Base-by-base conservation (phyloP, 371 early-diverging fungal species). In the Nosema muscidifuracis region DNA sequence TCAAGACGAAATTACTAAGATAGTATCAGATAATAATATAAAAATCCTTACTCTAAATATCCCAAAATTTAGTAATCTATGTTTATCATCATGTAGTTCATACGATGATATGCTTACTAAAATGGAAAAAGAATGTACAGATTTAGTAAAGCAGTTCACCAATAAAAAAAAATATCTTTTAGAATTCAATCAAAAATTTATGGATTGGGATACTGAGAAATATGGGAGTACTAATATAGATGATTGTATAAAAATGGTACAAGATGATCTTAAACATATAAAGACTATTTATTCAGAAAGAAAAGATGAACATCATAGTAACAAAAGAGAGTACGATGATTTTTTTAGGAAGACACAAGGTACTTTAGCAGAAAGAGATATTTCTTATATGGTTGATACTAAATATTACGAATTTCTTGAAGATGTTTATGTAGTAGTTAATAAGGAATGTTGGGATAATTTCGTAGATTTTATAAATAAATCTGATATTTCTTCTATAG, bases 381-480 rank as follows among this genome's bases (percentile, higher is more conserved):
- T 67, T 7, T 42, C 22, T 43, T n/a, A n/a, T n/a, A n/a, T n/a
- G n/a, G 38, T 57, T 20, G 42, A 38, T 24, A 7, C 1, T 9
- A 43, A 31, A 18, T 10, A 55, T 3, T 67, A 67, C 24, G 67
- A 67, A 38, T 67, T 67, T 43, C 42, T 67, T 24, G 58, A 57
- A 20, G 67, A 56, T 0, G n/a, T 67, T 0, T 67, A 38, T 43
- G 56, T 67, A 2, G 58, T 67, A 9, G 67, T 67, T 12, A 22
- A 53, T 24, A 67, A 67, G 43, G 31, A 28, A 10, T 26, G 20
- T 2, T 2, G 0, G 9, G n/a, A 15, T 0, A 31, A 57, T 30
- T 67, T 67, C 30, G 33, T 30, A 33, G 58, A 57, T 15, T 30
- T 57, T 4, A 51, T 67, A 10, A 13, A 55, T 10, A 57, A 67